Evolutionary conservation across 805 yeast genomes (phyloP).

Genomic region (Candida krabiensis): DNA sequence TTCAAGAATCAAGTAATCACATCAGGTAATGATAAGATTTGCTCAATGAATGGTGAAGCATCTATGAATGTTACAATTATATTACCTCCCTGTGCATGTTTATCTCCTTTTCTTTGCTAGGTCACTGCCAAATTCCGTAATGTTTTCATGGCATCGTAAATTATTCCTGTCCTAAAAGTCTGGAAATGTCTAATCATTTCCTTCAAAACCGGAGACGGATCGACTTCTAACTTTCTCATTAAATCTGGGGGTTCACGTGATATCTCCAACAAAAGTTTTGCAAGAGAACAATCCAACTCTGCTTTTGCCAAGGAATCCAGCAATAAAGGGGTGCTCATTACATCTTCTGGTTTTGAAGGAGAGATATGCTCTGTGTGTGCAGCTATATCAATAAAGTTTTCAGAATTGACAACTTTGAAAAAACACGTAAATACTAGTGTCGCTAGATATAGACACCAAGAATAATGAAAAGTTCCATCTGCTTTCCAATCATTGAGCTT

Average conservation of each 20-base stretch:
- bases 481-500: conserved; percentile 19
- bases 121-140: too few relatives aligned
- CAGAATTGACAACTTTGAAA: conserved; percentile 2
- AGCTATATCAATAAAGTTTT: neutral
- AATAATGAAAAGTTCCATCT: conserved; percentile 20
- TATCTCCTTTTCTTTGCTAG: too few relatives aligned
- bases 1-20: too few relatives aligned
- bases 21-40: too few relatives aligned
- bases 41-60: too few relatives aligned
- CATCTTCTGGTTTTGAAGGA: neutral
- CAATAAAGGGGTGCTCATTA: neutral
- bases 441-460: conserved; percentile 20
- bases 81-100: too few relatives aligned
- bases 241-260: conserved; percentile 4
- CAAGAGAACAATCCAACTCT: neutral
- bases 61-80: too few relatives aligned
- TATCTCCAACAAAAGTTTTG: conserved; percentile 5
- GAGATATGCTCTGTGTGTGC: neutral
- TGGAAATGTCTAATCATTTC: conserved; percentile 11
- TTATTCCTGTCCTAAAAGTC: conserved; percentile 6
- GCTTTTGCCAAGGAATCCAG: neutral
- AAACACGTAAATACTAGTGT: conserved; percentile 14
- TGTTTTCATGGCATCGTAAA: conserved; percentile 9
- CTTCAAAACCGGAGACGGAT: conserved; percentile 9
- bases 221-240: conserved; percentile 3